phyloP scores from a whole-genome alignment of 2,329 filamentous ascomycete genomes.

The Beauveria brongniartii region DNA sequence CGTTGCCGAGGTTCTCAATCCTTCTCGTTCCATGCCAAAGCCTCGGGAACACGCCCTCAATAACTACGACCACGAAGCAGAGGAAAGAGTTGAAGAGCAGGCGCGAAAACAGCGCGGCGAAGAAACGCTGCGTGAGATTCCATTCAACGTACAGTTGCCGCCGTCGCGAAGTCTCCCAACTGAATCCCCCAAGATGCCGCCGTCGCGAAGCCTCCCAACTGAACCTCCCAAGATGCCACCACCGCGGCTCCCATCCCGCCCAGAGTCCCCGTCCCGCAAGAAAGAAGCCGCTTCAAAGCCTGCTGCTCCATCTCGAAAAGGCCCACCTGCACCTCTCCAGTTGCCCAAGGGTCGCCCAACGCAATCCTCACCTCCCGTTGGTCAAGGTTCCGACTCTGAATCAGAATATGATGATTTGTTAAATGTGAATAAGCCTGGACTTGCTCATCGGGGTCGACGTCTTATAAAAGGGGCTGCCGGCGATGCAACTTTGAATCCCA shows the following conservation, averaged over 20 bases:
- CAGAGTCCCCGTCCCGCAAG: conserved; percentile 34
- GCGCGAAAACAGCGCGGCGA: conserved; percentile 38
- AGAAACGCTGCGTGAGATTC: conserved; percentile 35
- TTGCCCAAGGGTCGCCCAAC: conserved; percentile 34
- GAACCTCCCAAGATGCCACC: conserved; percentile 44
- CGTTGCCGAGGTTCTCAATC: conserved; percentile 45
- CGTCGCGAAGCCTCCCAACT: conserved; percentile 43
- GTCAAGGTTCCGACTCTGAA: conserved; percentile 59
- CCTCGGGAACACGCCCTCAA: conserved; percentile 51
- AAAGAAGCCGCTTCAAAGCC: conserved; percentile 33
- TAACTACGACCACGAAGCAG: conserved; percentile 46
- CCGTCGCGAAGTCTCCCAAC: conserved; percentile 49
- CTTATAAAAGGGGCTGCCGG: conserved; percentile 80
- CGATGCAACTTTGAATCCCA: not conserved
- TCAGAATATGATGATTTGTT: conserved; percentile 78
- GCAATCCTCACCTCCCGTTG: conserved; percentile 14
- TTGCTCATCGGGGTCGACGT: conserved; percentile 61
- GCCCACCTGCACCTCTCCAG: conserved; percentile 77
- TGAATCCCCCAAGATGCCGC: conserved; percentile 42
- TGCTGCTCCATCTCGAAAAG: conserved; percentile 57
- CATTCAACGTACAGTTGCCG: conserved; percentile 43
- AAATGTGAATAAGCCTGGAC: conserved; percentile 56
- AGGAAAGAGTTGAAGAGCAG: conserved; percentile 39
- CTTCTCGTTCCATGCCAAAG: conserved; percentile 51
- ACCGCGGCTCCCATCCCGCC: conserved; percentile 37